Evolutionary conservation across 495 filamentous ascomycete species (phyloP), one percentile per base, ranked within the genome.

Genomic region (Penicillium egyptiacum): DNA sequence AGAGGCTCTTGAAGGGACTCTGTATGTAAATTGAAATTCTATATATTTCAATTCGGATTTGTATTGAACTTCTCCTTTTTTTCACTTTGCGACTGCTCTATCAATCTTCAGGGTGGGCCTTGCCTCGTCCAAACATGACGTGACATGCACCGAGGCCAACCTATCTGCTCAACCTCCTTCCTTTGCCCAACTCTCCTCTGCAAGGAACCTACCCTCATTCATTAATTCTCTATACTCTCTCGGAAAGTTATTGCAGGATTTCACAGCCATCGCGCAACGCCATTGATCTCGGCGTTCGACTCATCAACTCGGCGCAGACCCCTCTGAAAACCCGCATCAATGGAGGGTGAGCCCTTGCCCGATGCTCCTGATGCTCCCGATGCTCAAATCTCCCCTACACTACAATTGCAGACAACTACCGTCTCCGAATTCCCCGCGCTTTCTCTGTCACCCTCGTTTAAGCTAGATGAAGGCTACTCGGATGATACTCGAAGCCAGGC

Each of bases 401-500:
- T 69, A 41, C 65, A 45, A 48, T 61, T 70, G 47, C 70, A 72
- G 53, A 56, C 62, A 35, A 57, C 69, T 37, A 49, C 43, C 25
- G 58, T 68, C 11, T 20, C 72, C 53, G 60, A 60, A 4, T 70
- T 70, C 55, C 50, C 71, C 41, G 50, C 65, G 50, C 61, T 70
- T 20, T 74, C 74, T 16, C 59, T 77, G n/a, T 70, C 73, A 3
- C 64, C 75, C 9, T 72, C 81, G 22, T 82, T 79, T 64, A 82
- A 75, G 62, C 68, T 85, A 35, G 84, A 87, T 66, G 85, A 88
- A 71, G 85, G 85, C 37, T 88, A 85, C 62, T 83, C 84, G 19
- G 84, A 86, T 61, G 85, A 88, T 30, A 83, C 84, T 12, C 69
- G 76, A 57, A 85, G 83, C 56, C 82, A 79, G 56, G 57, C 72